Evolutionary conservation across 176 grass and related monocot genomes (phyloP), one percentile per base, ranked within the genome.

Genomic region (Olyra latifolia): DNA sequence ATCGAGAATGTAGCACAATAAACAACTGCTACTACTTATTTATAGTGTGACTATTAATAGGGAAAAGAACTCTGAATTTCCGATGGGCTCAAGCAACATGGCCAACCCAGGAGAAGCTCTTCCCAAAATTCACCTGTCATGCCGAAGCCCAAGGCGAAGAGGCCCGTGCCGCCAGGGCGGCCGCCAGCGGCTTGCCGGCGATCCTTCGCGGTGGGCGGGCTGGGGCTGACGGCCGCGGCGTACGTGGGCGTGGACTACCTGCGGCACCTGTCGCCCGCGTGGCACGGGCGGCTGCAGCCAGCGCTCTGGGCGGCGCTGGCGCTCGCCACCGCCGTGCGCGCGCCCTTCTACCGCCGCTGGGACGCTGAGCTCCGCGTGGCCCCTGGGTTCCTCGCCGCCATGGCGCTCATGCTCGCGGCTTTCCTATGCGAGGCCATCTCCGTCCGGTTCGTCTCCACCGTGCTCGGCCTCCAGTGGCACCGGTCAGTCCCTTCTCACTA

Each of bases 381-480:
- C 15, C 65, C 88, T 17, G 80, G 88, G 62, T 98, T 98, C 76
- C 75, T 98, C 46, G 92, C 76, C 43, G 87, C 95, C 32, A 69
- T 95, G 23, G 66, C 72, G 38, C 87, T 98, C 88, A 83, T 98
- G 88, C 81, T 98, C 67, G 62, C 79, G 20, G 81, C 92, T 20
- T 76, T 91, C 41, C 85, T 98, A 30, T 95, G 79, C 48, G 95
- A 98, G 72, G 85, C 86, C 82, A 53, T 98, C 76, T 95, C 90
- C 15, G 92, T 98, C 20, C 83, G 92, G 13, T 98, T 87, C 76
- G 95, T 95, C 54, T 91, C 92, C 50, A 79, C 88, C 13, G 95
- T 98, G 16, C 87, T 98, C 59, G 92, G 92, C 6, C 88, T 93
- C 29, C 88, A 83, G 20, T 98, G 95, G 95, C 95, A 95, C 66